Evolutionary conservation across 257 asterid species (phyloP), one percentile per base, ranked within the genome.

Genomic region (Penstemon barbatus): DNA sequence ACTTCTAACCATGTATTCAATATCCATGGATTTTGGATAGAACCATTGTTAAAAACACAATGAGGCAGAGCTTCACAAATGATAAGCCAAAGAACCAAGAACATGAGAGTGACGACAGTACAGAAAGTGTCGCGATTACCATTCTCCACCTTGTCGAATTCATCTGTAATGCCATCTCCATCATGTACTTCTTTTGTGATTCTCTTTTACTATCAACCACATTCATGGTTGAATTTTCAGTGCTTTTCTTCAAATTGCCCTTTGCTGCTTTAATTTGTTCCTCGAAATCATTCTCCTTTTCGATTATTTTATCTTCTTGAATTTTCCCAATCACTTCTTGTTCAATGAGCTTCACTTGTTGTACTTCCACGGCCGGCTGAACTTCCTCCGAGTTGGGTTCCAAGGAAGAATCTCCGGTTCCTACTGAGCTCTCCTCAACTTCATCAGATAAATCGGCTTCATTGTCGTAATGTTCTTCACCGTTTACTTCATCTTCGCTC

Each of bases 71-170:
- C 76, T 80, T 73, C 51, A 51, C 62, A 36, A 61, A 71, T 15
- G 85, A 72, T 42, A 79, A 62, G 68, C 78, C 77, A n/a, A 82
- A 80, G 78, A 72, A 69, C 83, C 82, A 74, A 8, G 85, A 86
- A 78, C 85, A 78, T 19, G 78, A 73, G 72, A 73, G 68, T 39
- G 86, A 78, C 3, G 80, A 53, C 19, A 83, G 9, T 51, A 49
- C 75, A 18, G 74, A 71, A 38, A 79, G 18, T 38, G 53, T 45
- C 57, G 75, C 76, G 4, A 75, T 46, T 37, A 76, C 56, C 63
- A 76, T 41, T 19, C 53, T 79, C 77, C 76, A 45, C 46, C 63
- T 63, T 7, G 53, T 72, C 38, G 79, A 65, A 50, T 57, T 65
- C 72, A 62, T 59, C 77, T 40, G 42, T 63, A 54, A 58, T 60